phyloP scores from a whole-genome alignment of 2,329 filamentous ascomycete species.

The Hypomyces perniciosus region DNA sequence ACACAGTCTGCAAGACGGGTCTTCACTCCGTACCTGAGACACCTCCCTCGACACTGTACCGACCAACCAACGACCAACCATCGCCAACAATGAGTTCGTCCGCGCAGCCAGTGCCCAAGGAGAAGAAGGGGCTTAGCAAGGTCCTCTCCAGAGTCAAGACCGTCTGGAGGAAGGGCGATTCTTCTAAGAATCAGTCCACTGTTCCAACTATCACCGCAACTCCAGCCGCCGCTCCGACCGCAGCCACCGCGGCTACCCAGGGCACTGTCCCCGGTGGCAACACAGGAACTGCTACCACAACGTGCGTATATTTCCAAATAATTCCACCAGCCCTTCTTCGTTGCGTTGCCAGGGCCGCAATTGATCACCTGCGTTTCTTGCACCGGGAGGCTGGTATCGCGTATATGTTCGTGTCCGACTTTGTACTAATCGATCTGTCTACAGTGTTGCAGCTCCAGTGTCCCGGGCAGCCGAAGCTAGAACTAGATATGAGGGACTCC shows the following conservation, averaged over 20 bases:
- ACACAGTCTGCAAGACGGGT: neutral
- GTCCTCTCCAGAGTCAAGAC: conserved; percentile 45
- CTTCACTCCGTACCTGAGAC: conserved; percentile 1
- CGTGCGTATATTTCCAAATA: conserved; percentile 6
- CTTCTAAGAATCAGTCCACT: conserved; percentile 18
- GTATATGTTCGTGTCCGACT: neutral
- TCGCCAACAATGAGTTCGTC: conserved; percentile 36
- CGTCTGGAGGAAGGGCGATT: conserved; percentile 41
- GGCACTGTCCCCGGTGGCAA: neutral
- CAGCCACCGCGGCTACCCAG: conserved; percentile 5
- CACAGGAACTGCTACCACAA: neutral
- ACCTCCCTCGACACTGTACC: neutral
- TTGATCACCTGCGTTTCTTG: neutral
- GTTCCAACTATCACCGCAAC: neutral
- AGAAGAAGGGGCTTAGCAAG: conserved; percentile 43
- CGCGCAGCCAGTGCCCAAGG: conserved; percentile 31
- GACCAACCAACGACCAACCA: neutral
- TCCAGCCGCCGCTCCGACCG: neutral
- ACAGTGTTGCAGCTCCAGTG: neutral
- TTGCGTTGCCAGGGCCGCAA: neutral
- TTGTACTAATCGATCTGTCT: conserved; percentile 3
- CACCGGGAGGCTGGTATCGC: neutral
- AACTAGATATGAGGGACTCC: conserved; percentile 24
- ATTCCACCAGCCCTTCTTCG: neutral
- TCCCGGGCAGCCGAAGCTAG: conserved; percentile 19